Conservation (phyloP, 2,329 filamentous ascomycete genomes). For the Penicillium sp. region DNA sequence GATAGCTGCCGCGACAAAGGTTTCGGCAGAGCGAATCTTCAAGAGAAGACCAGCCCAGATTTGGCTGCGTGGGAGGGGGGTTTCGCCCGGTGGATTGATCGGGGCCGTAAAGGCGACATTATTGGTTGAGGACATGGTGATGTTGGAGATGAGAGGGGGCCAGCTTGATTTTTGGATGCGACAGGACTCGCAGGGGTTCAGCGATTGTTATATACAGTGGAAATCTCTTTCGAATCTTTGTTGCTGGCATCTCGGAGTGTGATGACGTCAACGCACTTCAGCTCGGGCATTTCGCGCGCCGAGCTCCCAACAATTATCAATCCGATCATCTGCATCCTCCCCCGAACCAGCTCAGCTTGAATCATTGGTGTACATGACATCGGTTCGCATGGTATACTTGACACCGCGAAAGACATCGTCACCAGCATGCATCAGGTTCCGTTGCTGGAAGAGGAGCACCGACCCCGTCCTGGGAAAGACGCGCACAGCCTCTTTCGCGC, state of each 20-base stretch:
- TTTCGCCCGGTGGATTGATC: slow-evolving; percentile 35
- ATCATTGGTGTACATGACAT: slow-evolving; percentile 50
- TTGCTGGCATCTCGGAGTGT: too few relatives aligned
- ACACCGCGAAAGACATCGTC: slow-evolving; percentile 54
- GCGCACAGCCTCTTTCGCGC: slow-evolving; percentile 36
- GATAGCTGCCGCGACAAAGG: slow-evolving; percentile 31
- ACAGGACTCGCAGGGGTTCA: neutral
- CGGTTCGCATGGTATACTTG: slow-evolving; percentile 57
- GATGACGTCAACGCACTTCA: slow-evolving; percentile 8
- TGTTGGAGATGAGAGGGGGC: neutral
- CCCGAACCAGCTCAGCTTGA: neutral
- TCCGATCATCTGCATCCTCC: neutral
- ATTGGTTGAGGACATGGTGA: slow-evolving; percentile 26
- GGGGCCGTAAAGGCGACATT: slow-evolving; percentile 39
- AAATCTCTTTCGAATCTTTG: too few relatives aligned
- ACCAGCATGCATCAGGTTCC: slow-evolving; percentile 52
- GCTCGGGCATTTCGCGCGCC: slow-evolving; percentile 6
- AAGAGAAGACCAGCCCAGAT: slow-evolving; percentile 36
- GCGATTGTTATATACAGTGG: neutral
- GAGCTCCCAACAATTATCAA: neutral
- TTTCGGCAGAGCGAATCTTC: slow-evolving; percentile 31
- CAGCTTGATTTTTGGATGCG: too few relatives aligned
- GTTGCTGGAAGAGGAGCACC: slow-evolving; percentile 57
- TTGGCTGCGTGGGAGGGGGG: slow-evolving; percentile 33
- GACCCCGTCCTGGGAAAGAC: slow-evolving; percentile 53